Percentiles rank a stretch among this genome's conserved stretches.
Evolutionary conservation across 2,329 filamentous ascomycete genomes (phyloP).

Genomic region (Beauveria pseudobassiana): DNA sequence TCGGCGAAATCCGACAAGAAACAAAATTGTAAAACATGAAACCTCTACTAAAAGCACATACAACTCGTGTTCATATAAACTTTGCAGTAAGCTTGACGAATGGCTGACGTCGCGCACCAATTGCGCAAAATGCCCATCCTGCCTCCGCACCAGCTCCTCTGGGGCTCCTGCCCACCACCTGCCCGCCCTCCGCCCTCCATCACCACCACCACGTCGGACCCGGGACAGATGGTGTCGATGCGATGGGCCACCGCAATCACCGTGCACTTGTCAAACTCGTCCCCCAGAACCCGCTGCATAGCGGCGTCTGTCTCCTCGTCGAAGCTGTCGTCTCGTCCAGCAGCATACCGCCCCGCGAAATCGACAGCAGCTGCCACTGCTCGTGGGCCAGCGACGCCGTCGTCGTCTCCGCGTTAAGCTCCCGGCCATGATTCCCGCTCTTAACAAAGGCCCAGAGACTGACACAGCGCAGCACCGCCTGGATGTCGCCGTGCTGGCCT

Average conservation of each 20-base stretch:
- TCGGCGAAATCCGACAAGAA: not conserved
- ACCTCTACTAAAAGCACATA: not conserved
- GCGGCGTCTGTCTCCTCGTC: not conserved
- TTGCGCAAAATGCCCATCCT: not conserved
- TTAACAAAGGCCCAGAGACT: constrained; percentile 35
- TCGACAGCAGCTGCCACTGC: constrained; percentile 37
- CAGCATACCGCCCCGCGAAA: constrained; percentile 28
- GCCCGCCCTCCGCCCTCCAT: constrained; percentile 5
- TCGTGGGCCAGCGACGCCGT: constrained; percentile 30
- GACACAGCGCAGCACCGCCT: constrained; percentile 35
- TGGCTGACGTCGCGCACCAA: not conserved
- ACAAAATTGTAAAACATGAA: not conserved
- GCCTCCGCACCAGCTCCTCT: not conserved
- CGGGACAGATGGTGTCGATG: constrained; percentile 9
- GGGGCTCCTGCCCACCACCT: constrained; percentile 4
- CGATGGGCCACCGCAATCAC: constrained; percentile 9
- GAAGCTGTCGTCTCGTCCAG: constrained; percentile 21
- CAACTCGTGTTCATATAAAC: not conserved
- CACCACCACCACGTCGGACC: constrained; percentile 7
- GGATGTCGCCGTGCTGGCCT: constrained; percentile 30
- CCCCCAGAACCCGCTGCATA: not conserved
- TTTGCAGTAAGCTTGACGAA: no score
- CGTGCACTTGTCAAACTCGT: not conserved
- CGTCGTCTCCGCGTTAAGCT: constrained; percentile 27
- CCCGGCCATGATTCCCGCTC: constrained; percentile 21